Evolutionary conservation across 805 yeast species (phyloP), one percentile per base, ranked within the genome.

Genomic region (Candida golubevii): DNA sequence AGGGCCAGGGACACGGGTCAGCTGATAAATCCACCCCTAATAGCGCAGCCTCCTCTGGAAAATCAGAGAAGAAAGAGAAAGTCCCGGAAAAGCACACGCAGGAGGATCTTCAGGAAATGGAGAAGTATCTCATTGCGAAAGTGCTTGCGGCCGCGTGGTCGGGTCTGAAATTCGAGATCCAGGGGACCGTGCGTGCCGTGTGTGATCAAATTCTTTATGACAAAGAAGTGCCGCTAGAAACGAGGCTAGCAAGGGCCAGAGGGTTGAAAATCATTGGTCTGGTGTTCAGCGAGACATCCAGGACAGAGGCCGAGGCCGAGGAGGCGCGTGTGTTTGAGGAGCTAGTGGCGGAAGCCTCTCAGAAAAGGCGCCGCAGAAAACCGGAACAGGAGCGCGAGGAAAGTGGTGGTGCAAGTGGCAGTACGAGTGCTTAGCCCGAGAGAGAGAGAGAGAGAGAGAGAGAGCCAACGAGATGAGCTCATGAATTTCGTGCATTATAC

Each of bases 121-220:
- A 85, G 57, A 82, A 84, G 59, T 71, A 82, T 29, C 65, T 86
- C 51, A 81, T 85, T 73, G 93, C 91, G 15, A 86, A 85, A 61
- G 86, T 85, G 14, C 66, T 86, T 31, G 83, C 86, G 8, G 91
- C 90, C 2, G 93, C 93, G 8, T 86, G 95, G 95, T 80, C 80
- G 10, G 88, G 91, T 0, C 81, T 90, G 10, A 83, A 78, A 57
- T 85, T 80, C 58, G 95, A 86, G 61, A 85, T 86, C 42, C 85
- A 82, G 60, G 74, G 83, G 11, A 84, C 88, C 0, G 71, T 84
- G 42, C 77, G 87, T 52, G 78, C 74, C 10, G 93, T 85, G 10
- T 85, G 91, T 65, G 84, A 83, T 54, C 68, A 65, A 35, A 74
- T 85, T 2, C 63, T 86, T 37, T 73, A 78, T 41, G 91, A 86